Conservation (phyloP, 345 rosid genomes). For the Lepidium africanum region DNA sequence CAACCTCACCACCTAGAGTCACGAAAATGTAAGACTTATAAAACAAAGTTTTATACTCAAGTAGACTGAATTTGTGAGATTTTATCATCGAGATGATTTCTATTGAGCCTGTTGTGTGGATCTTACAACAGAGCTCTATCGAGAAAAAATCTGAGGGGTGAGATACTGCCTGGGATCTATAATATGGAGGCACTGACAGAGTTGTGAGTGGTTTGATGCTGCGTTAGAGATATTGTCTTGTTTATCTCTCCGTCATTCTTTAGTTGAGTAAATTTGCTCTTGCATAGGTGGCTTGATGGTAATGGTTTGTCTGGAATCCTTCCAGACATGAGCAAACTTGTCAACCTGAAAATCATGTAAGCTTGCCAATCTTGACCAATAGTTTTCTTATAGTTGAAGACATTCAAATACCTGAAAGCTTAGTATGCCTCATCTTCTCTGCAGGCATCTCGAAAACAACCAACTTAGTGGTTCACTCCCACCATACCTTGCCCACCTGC, state of each 20-base stretch:
- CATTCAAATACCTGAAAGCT: neutral
- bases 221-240: neutral
- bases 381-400: neutral
- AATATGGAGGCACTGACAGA: conserved; percentile 62
- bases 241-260: neutral
- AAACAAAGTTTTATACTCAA: neutral
- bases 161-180: conserved; percentile 55
- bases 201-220: conserved; percentile 46
- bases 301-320: conserved; percentile 59
- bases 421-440: conserved; percentile 13
- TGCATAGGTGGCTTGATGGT: conserved; percentile 78
- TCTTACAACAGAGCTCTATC: conserved; percentile 52
- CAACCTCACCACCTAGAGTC: conserved; percentile 67
- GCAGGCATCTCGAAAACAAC: conserved; percentile 95
- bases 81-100: neutral
- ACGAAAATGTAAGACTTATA: conserved; percentile 64
- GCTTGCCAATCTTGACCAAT: conserved; percentile 22
- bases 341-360: conserved; percentile 70
- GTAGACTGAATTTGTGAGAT: neutral
- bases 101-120: neutral
- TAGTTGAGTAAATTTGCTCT: neutral
- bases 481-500: conserved; percentile 52
- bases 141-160: conserved; percentile 57
- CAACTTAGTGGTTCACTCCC: conserved; percentile 71
- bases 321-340: conserved; percentile 76